Evolutionary conservation across 495 filamentous ascomycete genomes (phyloP), one percentile per base, ranked within the genome.

Genomic region (Penicillium bialowiezense): DNA sequence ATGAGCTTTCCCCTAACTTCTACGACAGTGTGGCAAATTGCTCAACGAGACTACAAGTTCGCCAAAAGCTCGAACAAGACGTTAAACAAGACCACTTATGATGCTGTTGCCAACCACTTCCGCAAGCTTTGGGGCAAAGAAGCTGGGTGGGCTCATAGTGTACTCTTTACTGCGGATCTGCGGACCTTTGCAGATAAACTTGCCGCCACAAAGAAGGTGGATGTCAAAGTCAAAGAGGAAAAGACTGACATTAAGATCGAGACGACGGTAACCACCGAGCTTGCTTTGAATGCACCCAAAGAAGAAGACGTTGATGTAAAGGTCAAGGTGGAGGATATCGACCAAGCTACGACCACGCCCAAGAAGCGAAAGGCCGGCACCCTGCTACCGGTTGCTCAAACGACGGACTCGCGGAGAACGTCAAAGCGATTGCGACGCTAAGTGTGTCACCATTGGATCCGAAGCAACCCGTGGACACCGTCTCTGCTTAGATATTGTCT

Each of bases 101-200:
- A 91, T 57, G 88, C 91, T 7, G 80, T 99, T 34, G 95, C 86
- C 3, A 86, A 95, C 51, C 85, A 93, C 59, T 97, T 97, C 65
- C 80, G 93, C 24, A 81, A 80, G 41, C 78, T 97, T 5, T 97
- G 95, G 95, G 93, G 93, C 0, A 81, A 85, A 26, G 88, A 97
- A 55, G 93, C 93, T 8, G 93, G 93, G 1, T 99, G 95, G 95
- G 95, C 93, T 1, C 93, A 99, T 67, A 92, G 86, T 32, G 95
- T 98, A 14, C 77, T 99, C 5, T 99, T 99, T 64, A 93, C 93
- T 0, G 95, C 93, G 3, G 91, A 99, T 64, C 68, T 99, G 38
- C 87, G 83, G 62, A 82, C 87, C 1, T 97, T 97, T 61, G 81
- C 90, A 7, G 87, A 88, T 50, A 63, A 75, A 39, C 60, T 84